These are phyloP conservation scores for Gossypium davidsonii DNA, from an alignment of 441 rosid genomes.

Conservation along the genomic window DNA sequence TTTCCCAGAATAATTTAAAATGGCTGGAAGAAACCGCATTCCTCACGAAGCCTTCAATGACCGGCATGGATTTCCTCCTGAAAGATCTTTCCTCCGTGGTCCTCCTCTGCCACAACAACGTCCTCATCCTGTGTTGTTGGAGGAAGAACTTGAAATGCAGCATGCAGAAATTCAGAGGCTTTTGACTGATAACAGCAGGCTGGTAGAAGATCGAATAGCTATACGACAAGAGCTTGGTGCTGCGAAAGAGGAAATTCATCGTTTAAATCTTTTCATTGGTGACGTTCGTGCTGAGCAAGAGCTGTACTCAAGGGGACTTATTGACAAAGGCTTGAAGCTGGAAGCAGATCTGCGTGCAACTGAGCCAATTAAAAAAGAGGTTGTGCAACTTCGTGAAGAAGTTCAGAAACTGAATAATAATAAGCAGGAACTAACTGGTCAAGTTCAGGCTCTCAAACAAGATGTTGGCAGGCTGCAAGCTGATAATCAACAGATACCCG, in stretches of 20 bases:
- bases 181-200: constrained; percentile 62
- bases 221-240: constrained; percentile 71
- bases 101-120: constrained; percentile 58
- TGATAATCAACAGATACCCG: constrained; percentile 78
- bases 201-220: constrained; percentile 68
- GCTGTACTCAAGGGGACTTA: constrained; percentile 54
- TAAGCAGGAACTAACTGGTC: constrained; percentile 65
- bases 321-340: constrained; percentile 76
- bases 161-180: constrained; percentile 74
- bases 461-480: constrained; percentile 59
- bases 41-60: constrained; percentile 57
- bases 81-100: constrained; percentile 56
- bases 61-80: constrained; percentile 58
- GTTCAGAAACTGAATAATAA: constrained; percentile 64
- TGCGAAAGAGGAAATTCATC: constrained; percentile 85
- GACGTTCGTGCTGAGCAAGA: constrained; percentile 76
- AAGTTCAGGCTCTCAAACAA: constrained; percentile 66
- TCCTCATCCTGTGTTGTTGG: constrained; percentile 69
- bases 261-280: constrained; percentile 55
- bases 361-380: constrained; percentile 80
- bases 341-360: constrained; percentile 81
- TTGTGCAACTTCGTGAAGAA: constrained; percentile 55
- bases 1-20: constrained; percentile 28
- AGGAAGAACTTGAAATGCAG: constrained; percentile 85
- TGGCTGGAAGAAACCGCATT: constrained; percentile 83